Percentiles rank a stretch among this genome's conserved stretches.
phyloP scores from a whole-genome alignment of 345 rosid species.

The Populus ilicifolia region DNA sequence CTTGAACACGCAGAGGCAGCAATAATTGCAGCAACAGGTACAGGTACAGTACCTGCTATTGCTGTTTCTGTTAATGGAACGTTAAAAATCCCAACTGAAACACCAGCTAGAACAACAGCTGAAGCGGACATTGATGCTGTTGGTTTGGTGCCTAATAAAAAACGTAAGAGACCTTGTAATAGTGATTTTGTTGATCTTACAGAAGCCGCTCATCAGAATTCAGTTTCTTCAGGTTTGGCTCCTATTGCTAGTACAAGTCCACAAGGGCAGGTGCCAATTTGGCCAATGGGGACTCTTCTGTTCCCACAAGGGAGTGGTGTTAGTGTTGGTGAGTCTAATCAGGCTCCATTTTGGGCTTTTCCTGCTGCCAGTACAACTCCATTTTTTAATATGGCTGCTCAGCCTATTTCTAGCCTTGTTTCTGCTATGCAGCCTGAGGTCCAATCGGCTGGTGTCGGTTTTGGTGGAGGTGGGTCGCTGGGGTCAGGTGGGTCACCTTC shows the following conservation, averaged over 20 bases:
- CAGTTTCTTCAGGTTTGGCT: slow-evolving; percentile 57
- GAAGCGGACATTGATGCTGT: slow-evolving; percentile 25
- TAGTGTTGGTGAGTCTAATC: slow-evolving; percentile 33
- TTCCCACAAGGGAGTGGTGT: slow-evolving; percentile 4
- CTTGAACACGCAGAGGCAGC: slow-evolving; percentile 70
- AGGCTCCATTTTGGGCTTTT: slow-evolving; percentile 49
- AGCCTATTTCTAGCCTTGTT: slow-evolving; percentile 42
- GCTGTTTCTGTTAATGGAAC: slow-evolving; percentile 70
- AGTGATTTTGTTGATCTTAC: slow-evolving; percentile 45
- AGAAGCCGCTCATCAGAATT: slow-evolving; percentile 26
- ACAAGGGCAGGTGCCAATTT: slow-evolving; percentile 48
- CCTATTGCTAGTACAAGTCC: slow-evolving; percentile 28
- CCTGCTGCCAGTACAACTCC: slow-evolving; percentile 42
- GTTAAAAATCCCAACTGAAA: slow-evolving; percentile 55
- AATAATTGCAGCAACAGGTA: slow-evolving; percentile 67
- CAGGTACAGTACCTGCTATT: slow-evolving; percentile 74
- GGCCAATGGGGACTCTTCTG: slow-evolving; percentile 45
- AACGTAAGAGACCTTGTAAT: slow-evolving; percentile 45
- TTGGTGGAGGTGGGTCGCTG: not conserved
- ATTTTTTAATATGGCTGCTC: slow-evolving; percentile 32
- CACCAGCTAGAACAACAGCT: slow-evolving; percentile 28
- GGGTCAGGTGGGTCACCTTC: slow-evolving; percentile 1
- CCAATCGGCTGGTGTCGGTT: slow-evolving; percentile 4
- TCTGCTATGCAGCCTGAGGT: slow-evolving; percentile 26
- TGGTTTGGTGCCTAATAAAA: slow-evolving; percentile 31